phyloP scores from a whole-genome alignment of 164 flowering plant species.

The Kalanchoe fedtschenkoi region DNA sequence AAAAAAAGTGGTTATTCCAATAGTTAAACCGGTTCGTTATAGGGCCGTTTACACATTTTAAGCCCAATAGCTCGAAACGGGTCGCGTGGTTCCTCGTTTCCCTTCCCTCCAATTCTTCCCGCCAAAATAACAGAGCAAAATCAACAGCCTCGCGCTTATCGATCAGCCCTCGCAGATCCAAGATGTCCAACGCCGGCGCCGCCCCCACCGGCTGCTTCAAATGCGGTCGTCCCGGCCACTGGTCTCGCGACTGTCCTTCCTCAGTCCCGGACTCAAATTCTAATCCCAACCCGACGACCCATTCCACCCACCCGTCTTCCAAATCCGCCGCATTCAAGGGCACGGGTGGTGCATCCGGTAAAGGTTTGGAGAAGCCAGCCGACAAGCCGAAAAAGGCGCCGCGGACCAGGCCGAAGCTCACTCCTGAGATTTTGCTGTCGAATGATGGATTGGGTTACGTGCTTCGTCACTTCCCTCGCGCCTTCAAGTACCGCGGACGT shows the following conservation, averaged over 20 bases:
- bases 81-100: too few relatives aligned
- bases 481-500: constrained; percentile 71
- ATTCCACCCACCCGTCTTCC: constrained; percentile 7
- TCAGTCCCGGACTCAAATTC: constrained; percentile 20
- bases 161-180: not conserved
- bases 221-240: constrained; percentile 97
- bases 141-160: too few relatives aligned
- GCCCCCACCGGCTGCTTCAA: constrained; percentile 91
- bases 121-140: not conserved
- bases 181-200: constrained; percentile 25
- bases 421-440: constrained; percentile 70
- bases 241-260: constrained; percentile 92
- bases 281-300: constrained; percentile 3
- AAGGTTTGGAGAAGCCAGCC: constrained; percentile 3
- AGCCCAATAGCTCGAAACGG: too few relatives aligned
- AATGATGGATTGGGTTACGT: constrained; percentile 76
- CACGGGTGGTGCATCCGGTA: not conserved
- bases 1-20: too few relatives aligned
- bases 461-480: constrained; percentile 72
- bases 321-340: not conserved
- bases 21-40: too few relatives aligned
- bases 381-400: constrained; percentile 55
- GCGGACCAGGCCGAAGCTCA: constrained; percentile 66
- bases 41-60: too few relatives aligned
- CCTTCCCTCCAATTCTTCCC: constrained; percentile 9